A percentile compares a stretch with the other conserved stretches of the same genome.
Evolutionary conservation across 805 yeast species (phyloP).

Genomic region (Teunomyces cretensis): DNA sequence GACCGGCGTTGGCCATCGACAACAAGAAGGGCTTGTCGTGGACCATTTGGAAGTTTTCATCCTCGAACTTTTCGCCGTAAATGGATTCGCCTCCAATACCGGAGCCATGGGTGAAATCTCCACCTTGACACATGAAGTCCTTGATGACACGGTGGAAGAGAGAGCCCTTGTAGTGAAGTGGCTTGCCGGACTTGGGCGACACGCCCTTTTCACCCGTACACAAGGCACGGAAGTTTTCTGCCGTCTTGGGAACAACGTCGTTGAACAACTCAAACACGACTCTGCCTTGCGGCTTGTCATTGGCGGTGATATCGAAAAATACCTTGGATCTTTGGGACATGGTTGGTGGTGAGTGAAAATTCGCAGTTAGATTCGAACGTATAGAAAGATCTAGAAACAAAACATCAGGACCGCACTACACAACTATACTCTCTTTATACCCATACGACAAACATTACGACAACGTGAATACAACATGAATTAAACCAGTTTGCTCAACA

Average conservation of each 20-base stretch:
- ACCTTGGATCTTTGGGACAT: constrained; percentile 47
- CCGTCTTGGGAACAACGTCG: constrained; percentile 81
- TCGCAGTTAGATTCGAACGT: not conserved
- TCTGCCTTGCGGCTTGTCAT: constrained; percentile 68
- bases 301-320: constrained; percentile 77
- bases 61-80: constrained; percentile 67
- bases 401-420: not conserved
- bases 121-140: constrained; percentile 92
- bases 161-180: constrained; percentile 77
- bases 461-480: no score
- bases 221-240: constrained; percentile 84
- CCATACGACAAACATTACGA: not conserved
- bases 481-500: no score
- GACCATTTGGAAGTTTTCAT: constrained; percentile 74
- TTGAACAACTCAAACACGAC: constrained; percentile 71
- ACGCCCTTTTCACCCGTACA: constrained; percentile 85
- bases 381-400: constrained; percentile 2
- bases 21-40: constrained; percentile 86
- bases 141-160: constrained; percentile 90
- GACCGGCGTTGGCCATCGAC: constrained; percentile 97
- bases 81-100: constrained; percentile 47
- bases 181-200: constrained; percentile 56
- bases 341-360: not conserved
- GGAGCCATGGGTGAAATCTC: constrained; percentile 57
- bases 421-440: no score